phyloP scores from a whole-genome alignment of 2,329 filamentous ascomycete genomes.

The Chaetomium globosum region DNA sequence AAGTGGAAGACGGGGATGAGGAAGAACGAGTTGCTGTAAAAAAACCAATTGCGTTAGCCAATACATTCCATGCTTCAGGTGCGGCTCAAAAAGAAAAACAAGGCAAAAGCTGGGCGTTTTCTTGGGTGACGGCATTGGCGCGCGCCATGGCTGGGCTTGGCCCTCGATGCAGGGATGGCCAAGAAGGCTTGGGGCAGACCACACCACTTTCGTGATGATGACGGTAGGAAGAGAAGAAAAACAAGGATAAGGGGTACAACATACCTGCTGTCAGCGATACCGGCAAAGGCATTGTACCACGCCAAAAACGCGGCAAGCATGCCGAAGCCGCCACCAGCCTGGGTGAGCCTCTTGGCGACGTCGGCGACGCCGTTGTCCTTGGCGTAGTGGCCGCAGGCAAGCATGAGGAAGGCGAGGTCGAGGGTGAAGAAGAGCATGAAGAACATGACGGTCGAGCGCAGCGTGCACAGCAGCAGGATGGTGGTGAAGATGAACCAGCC shows the following conservation, averaged over 20 bases:
- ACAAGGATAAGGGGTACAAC: slow-evolving; percentile 33
- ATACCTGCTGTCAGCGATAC: slow-evolving; percentile 72
- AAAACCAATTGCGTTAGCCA: slow-evolving; percentile 42
- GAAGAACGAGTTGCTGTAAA: slow-evolving; percentile 78
- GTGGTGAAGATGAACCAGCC: slow-evolving; percentile 87
- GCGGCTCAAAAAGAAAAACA: slow-evolving; percentile 23
- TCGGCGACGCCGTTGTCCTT: slow-evolving; percentile 53
- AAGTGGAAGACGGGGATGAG: slow-evolving; percentile 90
- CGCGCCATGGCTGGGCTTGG: slow-evolving; percentile 32
- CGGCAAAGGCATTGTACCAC: slow-evolving; percentile 85
- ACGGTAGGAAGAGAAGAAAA: slow-evolving; percentile 6
- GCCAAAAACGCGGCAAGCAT: slow-evolving; percentile 77
- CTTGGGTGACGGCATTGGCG: slow-evolving; percentile 33
- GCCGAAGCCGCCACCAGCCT: slow-evolving; percentile 78
- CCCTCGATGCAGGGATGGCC: slow-evolving; percentile 24
- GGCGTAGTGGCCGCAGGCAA: slow-evolving; percentile 65
- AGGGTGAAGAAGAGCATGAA: slow-evolving; percentile 76
- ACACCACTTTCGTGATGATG: slow-evolving; percentile 8
- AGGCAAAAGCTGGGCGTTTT: slow-evolving; percentile 18
- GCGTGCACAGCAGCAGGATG: slow-evolving; percentile 71
- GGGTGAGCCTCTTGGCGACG: slow-evolving; percentile 57
- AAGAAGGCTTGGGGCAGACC: background rate
- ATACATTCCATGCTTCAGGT: background rate
- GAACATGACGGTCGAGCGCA: slow-evolving; percentile 77
- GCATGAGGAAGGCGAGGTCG: slow-evolving; percentile 73